Conservation (phyloP, 371 early-diverging fungal species). For the Mortierella sp. region DNA sequence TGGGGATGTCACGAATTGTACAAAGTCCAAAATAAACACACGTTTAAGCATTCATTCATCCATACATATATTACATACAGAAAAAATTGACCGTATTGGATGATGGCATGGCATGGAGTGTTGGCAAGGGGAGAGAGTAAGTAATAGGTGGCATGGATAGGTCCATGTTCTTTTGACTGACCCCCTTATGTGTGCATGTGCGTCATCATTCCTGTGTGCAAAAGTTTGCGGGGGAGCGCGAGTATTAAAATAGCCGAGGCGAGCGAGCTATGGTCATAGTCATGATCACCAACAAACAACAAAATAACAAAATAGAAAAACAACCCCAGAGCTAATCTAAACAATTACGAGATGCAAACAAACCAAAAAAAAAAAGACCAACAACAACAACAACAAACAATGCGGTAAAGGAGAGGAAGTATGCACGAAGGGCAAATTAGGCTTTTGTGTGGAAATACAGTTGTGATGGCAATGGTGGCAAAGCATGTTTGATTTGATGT, state of each 20-base stretch:
- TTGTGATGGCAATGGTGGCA: conserved; percentile 5
- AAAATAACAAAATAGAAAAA: not conserved
- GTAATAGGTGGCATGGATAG: too few relatives aligned
- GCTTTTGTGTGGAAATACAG: too few relatives aligned
- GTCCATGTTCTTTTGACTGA: too few relatives aligned
- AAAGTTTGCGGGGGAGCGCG: not conserved
- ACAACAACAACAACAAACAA: too few relatives aligned
- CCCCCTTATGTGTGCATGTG: not conserved
- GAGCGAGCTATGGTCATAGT: too few relatives aligned
- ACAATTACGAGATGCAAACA: too few relatives aligned
- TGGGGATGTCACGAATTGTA: conserved; percentile 8
- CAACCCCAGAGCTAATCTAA: too few relatives aligned
- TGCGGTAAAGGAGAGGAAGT: not conserved
- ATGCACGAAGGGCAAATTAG: not conserved
- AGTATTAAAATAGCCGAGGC: not conserved
- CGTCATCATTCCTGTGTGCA: not conserved
- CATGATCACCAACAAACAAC: too few relatives aligned
- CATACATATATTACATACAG: not conserved
- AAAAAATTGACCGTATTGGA: not conserved
- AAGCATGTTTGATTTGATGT: not conserved
- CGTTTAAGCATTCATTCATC: not conserved
- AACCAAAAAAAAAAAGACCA: not conserved
- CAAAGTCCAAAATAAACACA: conserved; percentile 1
- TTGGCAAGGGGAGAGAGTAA: not conserved
- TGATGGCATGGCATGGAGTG: not conserved